A percentile compares a stretch with the other conserved stretches of the same genome.
These are phyloP conservation scores for Cladosporium sphaerospermum DNA, from an alignment of 2,329 filamentous ascomycete species.

Conservation along the genomic window DNA sequence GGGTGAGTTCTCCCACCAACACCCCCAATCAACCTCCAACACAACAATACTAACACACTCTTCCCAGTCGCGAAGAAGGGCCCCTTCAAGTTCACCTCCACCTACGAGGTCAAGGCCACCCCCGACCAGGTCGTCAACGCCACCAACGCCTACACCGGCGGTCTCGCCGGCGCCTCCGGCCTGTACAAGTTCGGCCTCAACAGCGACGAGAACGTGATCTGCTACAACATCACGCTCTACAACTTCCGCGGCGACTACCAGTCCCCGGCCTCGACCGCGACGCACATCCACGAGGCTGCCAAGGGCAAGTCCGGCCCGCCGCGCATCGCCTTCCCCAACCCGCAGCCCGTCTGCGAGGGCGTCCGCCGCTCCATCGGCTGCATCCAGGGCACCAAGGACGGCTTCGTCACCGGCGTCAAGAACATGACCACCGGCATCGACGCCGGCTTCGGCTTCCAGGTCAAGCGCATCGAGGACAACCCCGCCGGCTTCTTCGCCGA, in stretches of 20 bases:
- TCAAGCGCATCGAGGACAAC: slow-evolving; percentile 46
- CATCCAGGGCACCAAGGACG: slow-evolving; percentile 30
- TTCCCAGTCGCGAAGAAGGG: not conserved
- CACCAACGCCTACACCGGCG: slow-evolving; percentile 26
- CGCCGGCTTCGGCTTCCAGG: slow-evolving; percentile 43
- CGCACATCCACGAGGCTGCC: slow-evolving; percentile 49
- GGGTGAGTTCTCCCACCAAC: not conserved
- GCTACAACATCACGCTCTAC: slow-evolving; percentile 47
- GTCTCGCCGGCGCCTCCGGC: slow-evolving; percentile 36
- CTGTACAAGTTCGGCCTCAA: slow-evolving; percentile 51
- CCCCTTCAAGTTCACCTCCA: slow-evolving; percentile 40
- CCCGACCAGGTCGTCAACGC: slow-evolving; percentile 46
- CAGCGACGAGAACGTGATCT: slow-evolving; percentile 38
- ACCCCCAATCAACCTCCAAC: not conserved
- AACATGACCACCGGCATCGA: slow-evolving; percentile 35
- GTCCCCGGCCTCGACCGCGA: slow-evolving; percentile 48
- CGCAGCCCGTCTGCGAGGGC: slow-evolving; percentile 30
- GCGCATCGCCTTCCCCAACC: slow-evolving; percentile 48
- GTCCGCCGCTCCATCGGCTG: slow-evolving; percentile 39
- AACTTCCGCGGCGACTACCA: slow-evolving; percentile 46
- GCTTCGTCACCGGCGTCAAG: slow-evolving; percentile 37
- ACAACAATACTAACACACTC: not conserved
- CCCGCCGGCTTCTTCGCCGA: slow-evolving; percentile 49
- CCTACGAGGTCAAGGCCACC: slow-evolving; percentile 43
- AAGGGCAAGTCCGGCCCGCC: slow-evolving; percentile 46